Evolutionary conservation across 768 basidiomycete species (phyloP).

Genomic region (Tephrocybe sp.): DNA sequence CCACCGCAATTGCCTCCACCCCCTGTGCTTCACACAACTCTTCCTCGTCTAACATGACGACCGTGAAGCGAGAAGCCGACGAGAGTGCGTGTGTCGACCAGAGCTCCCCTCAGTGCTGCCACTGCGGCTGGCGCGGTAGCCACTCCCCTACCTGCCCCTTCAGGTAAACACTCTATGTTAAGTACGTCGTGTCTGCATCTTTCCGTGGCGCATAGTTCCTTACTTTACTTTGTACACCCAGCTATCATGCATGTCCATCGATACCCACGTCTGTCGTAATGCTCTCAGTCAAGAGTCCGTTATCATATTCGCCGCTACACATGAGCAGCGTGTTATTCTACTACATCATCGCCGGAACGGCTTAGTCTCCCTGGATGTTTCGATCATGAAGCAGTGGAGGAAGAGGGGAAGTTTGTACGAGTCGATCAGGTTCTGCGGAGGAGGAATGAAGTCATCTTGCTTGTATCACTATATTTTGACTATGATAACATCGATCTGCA

Average conservation of each 20-base stretch:
- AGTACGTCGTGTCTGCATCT: conserved; percentile 7
- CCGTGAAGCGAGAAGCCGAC: conserved; percentile 16
- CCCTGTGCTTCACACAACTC: conserved; percentile 12
- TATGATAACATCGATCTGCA: conserved; percentile 22
- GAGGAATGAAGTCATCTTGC: conserved; percentile 32
- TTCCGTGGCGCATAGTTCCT: conserved; percentile 9
- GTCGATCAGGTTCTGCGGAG: conserved; percentile 24
- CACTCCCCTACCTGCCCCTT: conserved; percentile 64
- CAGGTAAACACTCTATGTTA: conserved; percentile 31
- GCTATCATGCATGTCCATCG: not conserved
- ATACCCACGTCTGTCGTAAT: conserved; percentile 17
- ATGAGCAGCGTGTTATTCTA: conserved; percentile 12
- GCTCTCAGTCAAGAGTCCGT: conserved; percentile 13
- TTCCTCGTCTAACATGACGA: conserved; percentile 19
- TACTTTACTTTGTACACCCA: not conserved
- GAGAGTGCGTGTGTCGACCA: conserved; percentile 36
- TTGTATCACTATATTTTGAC: conserved; percentile 27
- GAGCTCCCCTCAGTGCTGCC: conserved; percentile 75
- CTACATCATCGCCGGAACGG: conserved; percentile 13
- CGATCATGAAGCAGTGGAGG: conserved; percentile 5
- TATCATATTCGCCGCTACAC: conserved; percentile 12
- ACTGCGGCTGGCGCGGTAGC: conserved; percentile 68
- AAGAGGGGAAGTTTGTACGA: conserved; percentile 18
- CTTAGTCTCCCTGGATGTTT: conserved; percentile 15
- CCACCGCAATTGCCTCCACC: conserved; percentile 14